These are phyloP conservation scores for Euphorbia celastroides DNA, from an alignment of 441 rosid species.

Conservation along the genomic window DNA sequence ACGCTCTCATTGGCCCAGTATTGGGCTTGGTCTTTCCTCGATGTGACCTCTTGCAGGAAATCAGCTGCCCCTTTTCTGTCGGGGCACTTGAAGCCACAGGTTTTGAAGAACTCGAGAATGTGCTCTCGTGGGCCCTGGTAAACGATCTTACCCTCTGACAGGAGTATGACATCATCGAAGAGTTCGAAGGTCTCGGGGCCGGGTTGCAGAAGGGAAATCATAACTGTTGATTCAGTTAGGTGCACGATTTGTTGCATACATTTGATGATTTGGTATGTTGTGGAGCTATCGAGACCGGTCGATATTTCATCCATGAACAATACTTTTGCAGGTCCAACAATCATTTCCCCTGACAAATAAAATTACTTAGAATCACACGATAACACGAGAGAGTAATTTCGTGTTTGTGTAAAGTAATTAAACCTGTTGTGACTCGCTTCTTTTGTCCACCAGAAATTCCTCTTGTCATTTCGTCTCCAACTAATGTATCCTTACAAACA, in stretches of 20 bases:
- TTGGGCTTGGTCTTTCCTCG: constrained; percentile 86
- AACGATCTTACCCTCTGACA: constrained; percentile 75
- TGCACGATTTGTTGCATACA: constrained; percentile 86
- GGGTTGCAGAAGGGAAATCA: constrained; percentile 83
- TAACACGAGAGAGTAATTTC: too few relatives aligned
- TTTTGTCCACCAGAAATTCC: constrained; percentile 25
- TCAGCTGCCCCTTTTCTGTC: constrained; percentile 90
- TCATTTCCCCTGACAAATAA: constrained; percentile 86
- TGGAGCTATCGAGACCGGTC: constrained; percentile 92
- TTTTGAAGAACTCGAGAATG: constrained; percentile 60
- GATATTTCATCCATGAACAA: constrained; percentile 96
- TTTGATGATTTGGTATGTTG: constrained; percentile 80
- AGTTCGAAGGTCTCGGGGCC: constrained; percentile 91
- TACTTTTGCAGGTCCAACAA: constrained; percentile 89
- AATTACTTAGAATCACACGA: too few relatives aligned
- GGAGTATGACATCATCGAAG: constrained; percentile 70
- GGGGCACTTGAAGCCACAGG: constrained; percentile 79
- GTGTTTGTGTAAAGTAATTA: neutral
- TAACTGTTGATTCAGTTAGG: constrained; percentile 66
- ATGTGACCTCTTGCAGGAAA: constrained; percentile 95
- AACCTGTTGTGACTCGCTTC: constrained; percentile 23
- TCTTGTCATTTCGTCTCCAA: constrained; percentile 19
- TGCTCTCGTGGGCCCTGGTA: constrained; percentile 80
- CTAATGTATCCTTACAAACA: constrained; percentile 13
- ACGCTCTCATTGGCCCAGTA: constrained; percentile 58